phyloP scores from a whole-genome alignment of 2,329 filamentous ascomycete species.

The Xylaria sp. region DNA sequence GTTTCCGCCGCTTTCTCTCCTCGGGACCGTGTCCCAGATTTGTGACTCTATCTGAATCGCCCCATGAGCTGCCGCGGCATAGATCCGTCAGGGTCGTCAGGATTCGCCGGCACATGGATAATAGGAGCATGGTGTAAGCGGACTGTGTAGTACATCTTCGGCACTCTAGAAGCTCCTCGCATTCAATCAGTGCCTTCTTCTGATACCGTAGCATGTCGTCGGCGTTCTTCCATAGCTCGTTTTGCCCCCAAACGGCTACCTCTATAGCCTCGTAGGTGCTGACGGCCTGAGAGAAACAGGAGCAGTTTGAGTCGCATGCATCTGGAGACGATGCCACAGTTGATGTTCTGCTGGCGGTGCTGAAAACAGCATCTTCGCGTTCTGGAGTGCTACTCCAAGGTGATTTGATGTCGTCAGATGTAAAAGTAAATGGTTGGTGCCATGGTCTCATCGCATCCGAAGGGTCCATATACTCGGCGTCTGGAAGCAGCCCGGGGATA shows the following conservation, averaged over 20 bases:
- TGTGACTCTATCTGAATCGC: not conserved
- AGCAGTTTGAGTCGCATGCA: constrained; percentile 29
- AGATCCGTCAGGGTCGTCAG: constrained; percentile 28
- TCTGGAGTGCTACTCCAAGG: constrained; percentile 32
- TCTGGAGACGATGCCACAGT: constrained; percentile 19
- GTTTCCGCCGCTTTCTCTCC: constrained; percentile 23
- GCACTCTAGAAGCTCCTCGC: constrained; percentile 36
- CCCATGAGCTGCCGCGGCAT: constrained; percentile 23
- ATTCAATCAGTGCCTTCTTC: constrained; percentile 35
- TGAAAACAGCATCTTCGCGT: constrained; percentile 30
- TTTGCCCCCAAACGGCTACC: constrained; percentile 33
- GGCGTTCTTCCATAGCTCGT: constrained; percentile 31
- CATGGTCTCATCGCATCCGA: constrained; percentile 33
- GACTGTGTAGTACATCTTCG: constrained; percentile 33
- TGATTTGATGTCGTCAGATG: constrained; percentile 26
- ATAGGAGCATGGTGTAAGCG: constrained; percentile 35
- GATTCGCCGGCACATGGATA: constrained; percentile 36
- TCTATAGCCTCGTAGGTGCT: constrained; percentile 36
- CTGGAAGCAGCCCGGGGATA: constrained; percentile 25
- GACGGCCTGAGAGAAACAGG: constrained; percentile 34
- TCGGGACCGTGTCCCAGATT: constrained; percentile 11
- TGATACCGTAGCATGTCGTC: constrained; percentile 36
- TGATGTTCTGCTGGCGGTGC: constrained; percentile 26
- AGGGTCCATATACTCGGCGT: constrained; percentile 36
- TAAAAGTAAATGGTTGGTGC: constrained; percentile 34